phyloP scores from a whole-genome alignment of 2,329 filamentous ascomycete genomes.

The Xylariomycetidae sp. region DNA sequence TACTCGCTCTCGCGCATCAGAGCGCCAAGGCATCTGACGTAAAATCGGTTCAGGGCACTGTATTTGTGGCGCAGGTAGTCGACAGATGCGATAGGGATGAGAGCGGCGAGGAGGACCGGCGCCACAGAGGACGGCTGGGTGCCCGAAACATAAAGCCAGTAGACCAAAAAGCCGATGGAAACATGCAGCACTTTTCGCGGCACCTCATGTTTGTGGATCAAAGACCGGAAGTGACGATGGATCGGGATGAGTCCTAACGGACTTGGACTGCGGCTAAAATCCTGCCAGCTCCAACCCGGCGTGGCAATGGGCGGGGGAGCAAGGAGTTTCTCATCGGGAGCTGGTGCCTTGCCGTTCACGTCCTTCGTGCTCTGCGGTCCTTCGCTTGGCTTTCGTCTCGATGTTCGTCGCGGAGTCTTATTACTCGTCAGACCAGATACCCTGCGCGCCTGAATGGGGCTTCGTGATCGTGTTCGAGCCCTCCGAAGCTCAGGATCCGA shows the following conservation, averaged over 20 bases:
- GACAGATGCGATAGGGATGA: conserved; percentile 77
- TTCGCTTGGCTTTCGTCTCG: conserved; percentile 25
- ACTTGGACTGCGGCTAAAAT: conserved; percentile 85
- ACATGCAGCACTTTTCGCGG: conserved; percentile 90
- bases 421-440: conserved; percentile 47
- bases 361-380: conserved; percentile 7
- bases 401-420: conserved; percentile 30
- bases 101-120: conserved; percentile 71
- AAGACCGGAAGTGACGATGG: conserved; percentile 82
- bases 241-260: conserved; percentile 93
- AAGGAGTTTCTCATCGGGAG: conserved; percentile 63
- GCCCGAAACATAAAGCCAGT: conserved; percentile 77
- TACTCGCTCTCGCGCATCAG: conserved; percentile 98
- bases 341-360: conserved; percentile 16
- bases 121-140: conserved; percentile 72
- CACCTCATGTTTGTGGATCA: conserved; percentile 96
- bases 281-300: conserved; percentile 70
- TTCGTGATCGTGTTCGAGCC: conserved; percentile 66
- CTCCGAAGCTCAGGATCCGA: conserved; percentile 49
- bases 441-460: conserved; percentile 51
- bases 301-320: conserved; percentile 51
- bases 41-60: conserved; percentile 75
- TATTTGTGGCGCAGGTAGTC: conserved; percentile 82
- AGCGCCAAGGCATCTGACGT: conserved; percentile 77
- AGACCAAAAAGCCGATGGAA: conserved; percentile 90